Base-by-base conservation (phyloP, 345 rosid species). In the Dipteronia sinensis region DNA sequence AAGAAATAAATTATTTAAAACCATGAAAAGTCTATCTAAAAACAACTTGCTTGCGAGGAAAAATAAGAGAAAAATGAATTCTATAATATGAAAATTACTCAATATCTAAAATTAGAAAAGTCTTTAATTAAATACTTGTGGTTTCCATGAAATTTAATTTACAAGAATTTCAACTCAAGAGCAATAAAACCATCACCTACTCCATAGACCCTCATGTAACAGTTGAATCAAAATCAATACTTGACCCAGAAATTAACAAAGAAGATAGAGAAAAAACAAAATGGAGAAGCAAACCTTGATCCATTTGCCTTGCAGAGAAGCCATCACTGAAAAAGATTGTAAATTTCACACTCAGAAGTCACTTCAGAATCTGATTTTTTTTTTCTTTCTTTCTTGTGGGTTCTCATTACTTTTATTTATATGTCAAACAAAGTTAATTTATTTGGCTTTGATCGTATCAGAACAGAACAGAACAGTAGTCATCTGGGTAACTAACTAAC, bases 261-360 rank as follows among this genome's bases (percentile, higher is more conserved):
- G 38, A 19, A 62, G 6, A 4, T 17, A 29, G 38, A 22, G 25
- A 65, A 74, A 61, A 25, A 38, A 13, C 27, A 40, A 68, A 65
- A 31, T 65, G 15, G 0, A 73, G 67, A 51, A 75, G 13, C 67
- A 6, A 56, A 90, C 95, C 97, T 91, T 86, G 83, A 89, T 72
- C 97, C 97, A 93, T 75, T 87, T 89, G 74, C 92, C 94, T 82
- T 80, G 72, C 59, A 74, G 71, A 23, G 73, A 77, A 80, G 91
- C 82, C 89, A 89, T 72, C 15, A 20, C 20, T 16, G 22, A 34
- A 40, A 53, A n/a, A 16, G 31, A 75, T 65, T 65, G 38, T 40
- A 51, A 67, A 67, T 34, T 53, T 34, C n/a, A 66, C 49, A 15
- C 56, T 51, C 69, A 66, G 70, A 22, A 17, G 44, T 19, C 49